Evolutionary conservation across 805 yeast species (phyloP).

Genomic region (Yamadazyma olivae): DNA sequence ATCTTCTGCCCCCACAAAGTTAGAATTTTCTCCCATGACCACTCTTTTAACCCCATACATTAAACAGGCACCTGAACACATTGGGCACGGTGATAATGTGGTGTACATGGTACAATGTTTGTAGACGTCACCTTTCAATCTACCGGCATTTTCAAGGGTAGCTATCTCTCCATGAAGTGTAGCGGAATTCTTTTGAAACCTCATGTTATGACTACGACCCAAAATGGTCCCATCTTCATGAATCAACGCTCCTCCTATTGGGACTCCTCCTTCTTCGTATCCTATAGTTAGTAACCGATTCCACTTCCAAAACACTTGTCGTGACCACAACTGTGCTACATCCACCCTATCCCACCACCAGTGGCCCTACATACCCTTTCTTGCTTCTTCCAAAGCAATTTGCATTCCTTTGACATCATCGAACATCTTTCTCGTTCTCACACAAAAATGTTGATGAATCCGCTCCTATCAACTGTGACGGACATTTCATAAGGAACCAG

Average conservation of each 20-base stretch:
- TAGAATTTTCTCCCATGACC: constrained; percentile 85
- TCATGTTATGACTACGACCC: constrained; percentile 87
- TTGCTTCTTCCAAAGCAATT: constrained; percentile 72
- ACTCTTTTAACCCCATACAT: constrained; percentile 85
- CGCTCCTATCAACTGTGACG: constrained; percentile 65
- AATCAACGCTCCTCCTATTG: constrained; percentile 77
- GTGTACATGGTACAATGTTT: constrained; percentile 89
- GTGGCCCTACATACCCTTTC: constrained; percentile 39
- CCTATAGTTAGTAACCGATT: constrained; percentile 39
- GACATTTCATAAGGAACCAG: constrained; percentile 56
- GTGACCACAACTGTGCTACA: too few species aligned
- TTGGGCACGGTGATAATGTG: constrained; percentile 87
- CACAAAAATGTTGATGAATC: constrained; percentile 36
- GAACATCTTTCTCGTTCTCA: constrained; percentile 24
- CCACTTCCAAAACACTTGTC: not conserved
- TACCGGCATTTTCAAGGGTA: constrained; percentile 86
- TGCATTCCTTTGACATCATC: constrained; percentile 66
- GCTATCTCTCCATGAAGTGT: constrained; percentile 91
- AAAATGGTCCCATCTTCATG: constrained; percentile 74
- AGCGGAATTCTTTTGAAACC: constrained; percentile 82
- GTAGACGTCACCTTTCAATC: constrained; percentile 76
- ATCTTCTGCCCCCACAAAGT: constrained; percentile 81
- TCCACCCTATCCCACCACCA: too few species aligned
- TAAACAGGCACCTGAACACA: constrained; percentile 93
- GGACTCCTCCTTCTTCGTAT: constrained; percentile 83